Evolutionary conservation across 2,329 filamentous ascomycete species (phyloP).

Genomic region (Venturia oleaginea): DNA sequence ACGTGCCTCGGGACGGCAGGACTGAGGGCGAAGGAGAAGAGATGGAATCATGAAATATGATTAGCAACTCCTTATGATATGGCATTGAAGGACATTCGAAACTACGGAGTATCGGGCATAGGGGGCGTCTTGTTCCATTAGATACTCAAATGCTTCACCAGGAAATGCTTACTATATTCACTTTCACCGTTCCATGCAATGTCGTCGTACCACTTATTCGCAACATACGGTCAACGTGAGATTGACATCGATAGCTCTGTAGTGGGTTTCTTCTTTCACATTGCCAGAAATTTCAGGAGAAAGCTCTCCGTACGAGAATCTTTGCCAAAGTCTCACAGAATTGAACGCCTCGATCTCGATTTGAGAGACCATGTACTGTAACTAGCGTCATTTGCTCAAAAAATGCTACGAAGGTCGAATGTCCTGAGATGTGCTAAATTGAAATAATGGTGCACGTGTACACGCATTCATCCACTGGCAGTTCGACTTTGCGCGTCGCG

Average conservation of each 20-base stretch:
- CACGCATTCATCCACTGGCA: no score
- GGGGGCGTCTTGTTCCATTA: not conserved
- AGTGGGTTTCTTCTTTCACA: no score
- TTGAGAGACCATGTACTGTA: no score
- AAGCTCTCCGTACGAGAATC: no score
- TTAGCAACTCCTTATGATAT: not conserved
- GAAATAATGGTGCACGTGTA: not conserved
- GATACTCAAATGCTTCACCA: not conserved
- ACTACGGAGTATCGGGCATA: not conserved
- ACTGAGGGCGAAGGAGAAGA: slow-evolving; percentile 5
- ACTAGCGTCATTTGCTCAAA: not conserved
- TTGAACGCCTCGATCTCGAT: no score
- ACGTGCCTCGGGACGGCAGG: slow-evolving; percentile 42
- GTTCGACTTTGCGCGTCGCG: not conserved
- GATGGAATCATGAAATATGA: no score
- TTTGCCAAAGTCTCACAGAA: no score
- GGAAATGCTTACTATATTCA: not conserved
- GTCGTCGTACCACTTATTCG: no score
- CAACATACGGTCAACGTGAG: no score
- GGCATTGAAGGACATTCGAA: not conserved
- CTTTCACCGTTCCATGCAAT: no score
- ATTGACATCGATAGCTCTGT: no score
- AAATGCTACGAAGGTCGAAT: not conserved
- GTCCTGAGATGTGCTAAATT: not conserved
- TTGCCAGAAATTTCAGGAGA: no score